These are phyloP conservation scores for Vicia faba DNA, from an alignment of 306 rosid genomes.

Conservation along the genomic window DNA sequence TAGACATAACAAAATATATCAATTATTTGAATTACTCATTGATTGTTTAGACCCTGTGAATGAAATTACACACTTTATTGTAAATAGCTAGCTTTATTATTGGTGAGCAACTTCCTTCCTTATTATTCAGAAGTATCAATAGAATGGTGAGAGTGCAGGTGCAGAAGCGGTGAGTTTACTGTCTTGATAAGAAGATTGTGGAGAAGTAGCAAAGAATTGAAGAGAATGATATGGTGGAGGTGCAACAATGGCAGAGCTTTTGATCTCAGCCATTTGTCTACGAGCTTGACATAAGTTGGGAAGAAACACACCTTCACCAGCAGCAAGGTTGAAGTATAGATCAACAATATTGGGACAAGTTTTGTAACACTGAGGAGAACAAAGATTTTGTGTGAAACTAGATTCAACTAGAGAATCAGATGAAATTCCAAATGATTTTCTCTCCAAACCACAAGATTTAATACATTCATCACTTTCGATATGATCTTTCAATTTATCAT, in stretches of 20 bases:
- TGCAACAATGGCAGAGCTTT: constrained; percentile 70
- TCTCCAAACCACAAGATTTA: constrained; percentile 72
- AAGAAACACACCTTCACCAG: constrained; percentile 95
- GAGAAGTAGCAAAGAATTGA: constrained; percentile 31
- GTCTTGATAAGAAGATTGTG: constrained; percentile 9
- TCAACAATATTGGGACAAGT: constrained; percentile 74
- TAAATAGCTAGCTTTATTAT: neutral
- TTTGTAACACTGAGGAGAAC: constrained; percentile 70
- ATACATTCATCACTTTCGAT: constrained; percentile 67
- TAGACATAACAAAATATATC: no score
- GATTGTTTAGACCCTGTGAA: no score
- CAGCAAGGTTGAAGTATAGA: constrained; percentile 83
- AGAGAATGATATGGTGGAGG: constrained; percentile 53
- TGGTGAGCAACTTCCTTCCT: neutral
- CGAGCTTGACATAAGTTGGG: constrained; percentile 76
- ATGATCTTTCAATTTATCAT: constrained; percentile 61
- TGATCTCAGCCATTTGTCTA: constrained; percentile 68
- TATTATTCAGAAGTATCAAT: neutral
- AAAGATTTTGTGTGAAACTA: constrained; percentile 58
- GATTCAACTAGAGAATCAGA: constrained; percentile 76
- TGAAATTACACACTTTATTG: no score
- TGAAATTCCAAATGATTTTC: constrained; percentile 71
- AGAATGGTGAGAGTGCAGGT: constrained; percentile 45
- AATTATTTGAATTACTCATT: no score
- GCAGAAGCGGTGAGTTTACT: constrained; percentile 18